Conservation (phyloP, 2,329 filamentous ascomycete species). For the Pseudopithomyces maydicus region DNA sequence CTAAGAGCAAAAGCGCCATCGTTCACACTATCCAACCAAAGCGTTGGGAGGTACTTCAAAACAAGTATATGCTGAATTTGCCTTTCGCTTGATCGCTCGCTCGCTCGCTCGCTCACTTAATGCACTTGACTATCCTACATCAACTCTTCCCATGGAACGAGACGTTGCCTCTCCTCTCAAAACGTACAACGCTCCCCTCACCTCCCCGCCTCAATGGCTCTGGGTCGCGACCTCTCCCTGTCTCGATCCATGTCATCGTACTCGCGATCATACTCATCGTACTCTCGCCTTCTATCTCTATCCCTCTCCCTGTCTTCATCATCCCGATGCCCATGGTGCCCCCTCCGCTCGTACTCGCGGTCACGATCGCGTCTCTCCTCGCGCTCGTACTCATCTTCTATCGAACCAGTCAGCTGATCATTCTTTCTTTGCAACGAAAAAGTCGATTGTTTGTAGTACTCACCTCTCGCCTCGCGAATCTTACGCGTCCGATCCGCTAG, state of each 20-base stretch:
- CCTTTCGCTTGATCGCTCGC: too few relatives aligned
- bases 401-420: too few relatives aligned
- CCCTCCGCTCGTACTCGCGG: conserved; percentile 22
- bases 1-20: too few relatives aligned
- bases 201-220: conserved; percentile 36
- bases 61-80: too few relatives aligned
- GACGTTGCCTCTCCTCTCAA: too few relatives aligned
- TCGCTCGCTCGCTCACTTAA: too few relatives aligned
- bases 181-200: conserved; percentile 20
- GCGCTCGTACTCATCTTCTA: conserved; percentile 41
- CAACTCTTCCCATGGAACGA: too few relatives aligned
- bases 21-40: too few relatives aligned
- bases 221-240: conserved; percentile 13
- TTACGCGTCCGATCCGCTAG: conserved; percentile 82
- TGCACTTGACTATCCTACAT: too few relatives aligned
- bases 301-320: conserved; percentile 36
- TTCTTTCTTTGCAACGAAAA: too few relatives aligned
- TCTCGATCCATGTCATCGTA: conserved; percentile 19
- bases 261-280: conserved; percentile 30
- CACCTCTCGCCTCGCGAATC: conserved; percentile 62
- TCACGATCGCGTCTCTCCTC: conserved; percentile 29
- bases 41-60: too few relatives aligned
- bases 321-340: conserved; percentile 34
- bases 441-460: too few relatives aligned
- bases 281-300: conserved; percentile 30